A percentile compares a stretch with the other conserved stretches of the same genome.
Conservation (phyloP, 805 yeast genomes). For the Debaryomyces hansenii region DNA sequence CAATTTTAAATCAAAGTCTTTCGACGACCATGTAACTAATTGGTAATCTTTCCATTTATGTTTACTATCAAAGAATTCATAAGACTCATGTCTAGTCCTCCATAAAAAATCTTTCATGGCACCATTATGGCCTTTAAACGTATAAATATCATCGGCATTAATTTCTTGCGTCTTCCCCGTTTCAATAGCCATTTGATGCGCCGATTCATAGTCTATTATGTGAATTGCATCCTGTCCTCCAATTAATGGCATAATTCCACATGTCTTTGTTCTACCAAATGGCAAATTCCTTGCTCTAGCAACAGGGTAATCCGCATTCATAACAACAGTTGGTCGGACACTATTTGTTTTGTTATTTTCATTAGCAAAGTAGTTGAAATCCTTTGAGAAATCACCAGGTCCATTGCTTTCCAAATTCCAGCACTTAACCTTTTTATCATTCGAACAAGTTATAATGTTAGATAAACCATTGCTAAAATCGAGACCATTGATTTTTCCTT, state of each 20-base stretch:
- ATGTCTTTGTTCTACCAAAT: conserved; percentile 70
- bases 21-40: conserved; percentile 87
- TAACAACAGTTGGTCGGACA: conserved; percentile 52
- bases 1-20: conserved; percentile 74
- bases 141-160: conserved; percentile 34
- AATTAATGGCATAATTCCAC: conserved; percentile 85
- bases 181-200: conserved; percentile 25
- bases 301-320: conserved; percentile 79
- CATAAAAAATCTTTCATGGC: conserved; percentile 87
- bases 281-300: conserved; percentile 88
- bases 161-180: conserved; percentile 26
- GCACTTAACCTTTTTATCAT: conserved; percentile 76
- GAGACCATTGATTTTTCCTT: conserved; percentile 84
- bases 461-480: conserved; percentile 70
- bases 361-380: conserved; percentile 20
- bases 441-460: conserved; percentile 76
- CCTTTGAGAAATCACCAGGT: conserved; percentile 10
- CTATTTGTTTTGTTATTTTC: conserved; percentile 1
- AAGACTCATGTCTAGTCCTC: conserved; percentile 53
- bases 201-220: conserved; percentile 49
- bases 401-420: conserved; percentile 61
- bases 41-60: conserved; percentile 81
- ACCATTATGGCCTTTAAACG: conserved; percentile 79
- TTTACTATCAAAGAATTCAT: conserved; percentile 39
- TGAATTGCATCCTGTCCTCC: conserved; percentile 75